Evolutionary conservation across 441 rosid species (phyloP).

Genomic region (Bruguiera hainesii): DNA sequence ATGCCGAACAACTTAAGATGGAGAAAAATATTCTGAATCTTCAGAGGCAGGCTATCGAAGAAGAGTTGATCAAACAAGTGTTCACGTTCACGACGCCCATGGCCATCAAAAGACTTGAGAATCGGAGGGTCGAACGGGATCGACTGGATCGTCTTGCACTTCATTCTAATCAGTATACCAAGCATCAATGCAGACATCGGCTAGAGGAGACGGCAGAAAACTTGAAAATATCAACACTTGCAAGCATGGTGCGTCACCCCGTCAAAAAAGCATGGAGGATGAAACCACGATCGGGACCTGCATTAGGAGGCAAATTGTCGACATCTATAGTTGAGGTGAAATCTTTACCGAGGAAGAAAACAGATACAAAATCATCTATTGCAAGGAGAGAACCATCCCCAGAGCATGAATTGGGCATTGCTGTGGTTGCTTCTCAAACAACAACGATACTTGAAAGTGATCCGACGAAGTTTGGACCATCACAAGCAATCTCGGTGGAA

Average conservation of each 20-base stretch:
- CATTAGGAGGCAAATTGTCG: no score
- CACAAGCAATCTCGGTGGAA: no score
- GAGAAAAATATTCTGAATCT: no score
- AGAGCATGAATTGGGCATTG: no score
- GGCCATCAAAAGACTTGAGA: constrained; percentile 4
- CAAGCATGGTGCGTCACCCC: background rate
- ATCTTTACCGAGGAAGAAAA: background rate
- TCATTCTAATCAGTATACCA: background rate
- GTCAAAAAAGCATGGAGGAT: background rate
- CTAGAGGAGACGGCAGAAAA: background rate
- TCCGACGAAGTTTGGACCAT: no score
- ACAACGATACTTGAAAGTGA: background rate
- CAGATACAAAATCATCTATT: background rate
- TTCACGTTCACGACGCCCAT: constrained; percentile 9
- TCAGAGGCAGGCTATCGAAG: constrained; percentile 11
- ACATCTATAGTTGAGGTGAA: background rate
- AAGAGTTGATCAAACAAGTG: constrained; percentile 23
- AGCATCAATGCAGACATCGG: background rate
- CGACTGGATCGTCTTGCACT: background rate
- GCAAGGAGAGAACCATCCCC: background rate
- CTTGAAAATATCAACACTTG: constrained; percentile 1
- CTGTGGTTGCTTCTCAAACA: no score
- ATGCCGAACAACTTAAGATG: background rate
- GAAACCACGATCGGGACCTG: background rate
- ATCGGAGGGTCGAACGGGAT: background rate